Base-by-base conservation (phyloP, 768 basidiomycete genomes). In the Lepiota venenata region DNA sequence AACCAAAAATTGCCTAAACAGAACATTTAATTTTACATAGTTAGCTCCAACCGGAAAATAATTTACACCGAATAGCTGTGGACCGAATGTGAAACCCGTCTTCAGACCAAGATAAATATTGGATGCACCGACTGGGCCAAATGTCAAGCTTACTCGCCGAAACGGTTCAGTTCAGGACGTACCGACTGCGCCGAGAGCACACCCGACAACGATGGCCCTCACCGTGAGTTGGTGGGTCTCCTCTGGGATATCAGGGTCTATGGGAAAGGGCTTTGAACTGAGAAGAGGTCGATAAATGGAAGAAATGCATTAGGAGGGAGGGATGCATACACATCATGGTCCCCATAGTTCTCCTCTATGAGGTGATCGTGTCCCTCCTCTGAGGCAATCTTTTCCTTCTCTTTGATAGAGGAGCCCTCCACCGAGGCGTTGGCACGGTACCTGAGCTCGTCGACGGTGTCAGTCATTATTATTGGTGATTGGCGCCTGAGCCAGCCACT, bases 31-130 rank as follows among this genome's bases (percentile, higher is more conserved):
- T 44, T n/a, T 18, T 21, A 11, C 25, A 25, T 14, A 20, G 41
- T 18, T 12, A n/a, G 12, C 16, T 25, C 4, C 14, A 2, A 16
- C 6, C 6, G 12, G 21, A 10, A 10, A 8, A n/a, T 7, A 41
- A 65, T 71, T 46, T 65, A 78, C 79, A 56, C 82, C 83, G 56
- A 85, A 85, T 7, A 83, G 68, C 52, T 81, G 80, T 27, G 82
- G 78, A 27, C 83, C 84, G 63, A 85, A 84, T 2, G 81, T 83
- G 64, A 83, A 84, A 20, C 84, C 84, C 1, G 84, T 85, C 69
- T 87, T 85, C 55, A 86, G 66, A 37, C 85, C 82, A 18, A 85
- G 79, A 64, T 87, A 85, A 56, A 87, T 80, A 64, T 84, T 83
- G 45, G 80, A 81, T 11, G 84, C 80, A 44, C 79, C 77, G 22